These are phyloP conservation scores for Rhizopus delemar DNA, from an alignment of 371 early-diverging fungal species.

Conservation along the genomic window DNA sequence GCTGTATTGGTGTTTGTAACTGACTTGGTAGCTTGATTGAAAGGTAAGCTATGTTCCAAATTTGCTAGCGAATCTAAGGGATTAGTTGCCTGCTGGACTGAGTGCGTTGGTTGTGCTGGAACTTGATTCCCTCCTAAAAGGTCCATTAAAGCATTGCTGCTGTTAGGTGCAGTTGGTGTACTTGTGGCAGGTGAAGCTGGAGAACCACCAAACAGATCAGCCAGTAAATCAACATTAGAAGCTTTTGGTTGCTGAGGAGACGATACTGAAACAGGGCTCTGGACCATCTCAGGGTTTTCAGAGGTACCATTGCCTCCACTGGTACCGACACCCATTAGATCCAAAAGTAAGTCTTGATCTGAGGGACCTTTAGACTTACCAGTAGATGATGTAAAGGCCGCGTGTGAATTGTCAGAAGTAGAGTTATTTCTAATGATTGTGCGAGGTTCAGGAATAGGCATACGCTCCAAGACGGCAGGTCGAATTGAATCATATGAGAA, in stretches of 20 bases:
- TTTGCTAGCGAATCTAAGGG: not conserved
- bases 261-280: constrained; percentile 23
- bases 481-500: constrained; percentile 76
- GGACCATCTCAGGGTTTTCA: constrained; percentile 27
- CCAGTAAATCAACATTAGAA: constrained; percentile 70
- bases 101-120: too few relatives aligned
- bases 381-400: constrained; percentile 29
- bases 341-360: constrained; percentile 69
- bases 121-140: constrained; percentile 18
- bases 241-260: constrained; percentile 35
- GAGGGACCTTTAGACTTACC: constrained; percentile 49
- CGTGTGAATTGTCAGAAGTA: constrained; percentile 24
- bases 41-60: constrained; percentile 2
- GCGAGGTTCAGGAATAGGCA: constrained; percentile 85
- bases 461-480: constrained; percentile 86
- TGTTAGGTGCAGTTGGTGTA: constrained; percentile 19
- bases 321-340: constrained; percentile 65
- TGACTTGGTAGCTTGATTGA: not conserved
- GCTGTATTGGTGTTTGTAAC: too few relatives aligned
- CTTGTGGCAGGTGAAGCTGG: constrained; percentile 27
- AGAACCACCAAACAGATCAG: constrained; percentile 76
- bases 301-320: constrained; percentile 53
- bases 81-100: constrained; percentile 20
- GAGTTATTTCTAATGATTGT: constrained; percentile 37
- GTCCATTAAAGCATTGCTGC: constrained; percentile 33